Percentiles rank a stretch among this genome's conserved stretches.
phyloP scores from a whole-genome alignment of 805 yeast species.

The Sugiyamaella marilandica region DNA sequence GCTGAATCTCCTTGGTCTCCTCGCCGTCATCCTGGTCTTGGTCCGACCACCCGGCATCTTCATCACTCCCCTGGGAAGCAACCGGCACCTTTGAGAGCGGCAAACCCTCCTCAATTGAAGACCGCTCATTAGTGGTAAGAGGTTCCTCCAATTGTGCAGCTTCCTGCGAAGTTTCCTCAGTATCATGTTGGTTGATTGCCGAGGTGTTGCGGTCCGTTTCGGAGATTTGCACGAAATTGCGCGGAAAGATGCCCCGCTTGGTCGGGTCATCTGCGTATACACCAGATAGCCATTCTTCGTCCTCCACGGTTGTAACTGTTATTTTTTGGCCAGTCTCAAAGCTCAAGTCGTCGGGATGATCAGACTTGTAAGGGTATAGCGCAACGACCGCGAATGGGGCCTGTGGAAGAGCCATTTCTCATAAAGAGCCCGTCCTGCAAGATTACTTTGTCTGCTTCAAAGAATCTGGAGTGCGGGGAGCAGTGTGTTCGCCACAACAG shows the following conservation, averaged over 20 bases:
- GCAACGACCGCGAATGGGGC: constrained; percentile 67
- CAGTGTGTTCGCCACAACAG: too few species aligned
- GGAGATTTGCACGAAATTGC: constrained; percentile 59
- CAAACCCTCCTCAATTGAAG: not conserved
- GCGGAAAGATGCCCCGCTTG: constrained; percentile 78
- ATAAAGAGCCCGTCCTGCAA: not conserved
- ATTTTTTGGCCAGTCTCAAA: constrained; percentile 66
- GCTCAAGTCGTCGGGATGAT: constrained; percentile 77
- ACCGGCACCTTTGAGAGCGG: not conserved
- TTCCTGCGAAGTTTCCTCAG: constrained; percentile 1
- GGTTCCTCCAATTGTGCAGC: not conserved
- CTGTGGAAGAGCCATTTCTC: constrained; percentile 10
- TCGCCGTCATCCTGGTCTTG: constrained; percentile 21
- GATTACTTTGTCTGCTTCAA: too few species aligned
- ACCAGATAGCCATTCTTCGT: constrained; percentile 90
- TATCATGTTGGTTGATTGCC: not conserved
- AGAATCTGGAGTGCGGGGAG: too few species aligned
- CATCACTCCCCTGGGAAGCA: not conserved
- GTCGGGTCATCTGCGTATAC: constrained; percentile 41
- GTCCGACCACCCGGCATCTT: constrained; percentile 15
- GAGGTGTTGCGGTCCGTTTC: not conserved
- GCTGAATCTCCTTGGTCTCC: constrained; percentile 17
- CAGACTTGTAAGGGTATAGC: constrained; percentile 59
- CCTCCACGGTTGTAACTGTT: constrained; percentile 73
- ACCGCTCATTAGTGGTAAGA: not conserved